Evolutionary conservation across 441 rosid genomes (phyloP).

Genomic region (Iberis amara): DNA sequence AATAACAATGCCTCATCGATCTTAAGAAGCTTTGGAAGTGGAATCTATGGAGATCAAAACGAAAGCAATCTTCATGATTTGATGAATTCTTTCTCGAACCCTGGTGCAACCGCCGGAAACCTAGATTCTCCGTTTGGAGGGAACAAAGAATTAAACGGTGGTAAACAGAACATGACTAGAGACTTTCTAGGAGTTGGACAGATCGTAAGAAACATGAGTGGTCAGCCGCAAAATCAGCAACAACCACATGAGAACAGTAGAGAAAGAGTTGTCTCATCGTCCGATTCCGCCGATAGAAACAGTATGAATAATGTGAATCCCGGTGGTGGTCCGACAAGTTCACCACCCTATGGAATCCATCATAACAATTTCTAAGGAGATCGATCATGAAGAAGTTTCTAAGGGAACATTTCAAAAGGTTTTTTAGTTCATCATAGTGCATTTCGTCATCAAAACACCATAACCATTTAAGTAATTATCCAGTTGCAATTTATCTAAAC

Average conservation of each 20-base stretch:
- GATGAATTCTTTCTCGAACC: constrained; percentile 39
- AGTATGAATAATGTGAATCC: constrained; percentile 31
- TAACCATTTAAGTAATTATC: constrained; percentile 30
- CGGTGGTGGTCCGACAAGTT: constrained; percentile 41
- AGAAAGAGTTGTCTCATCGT: constrained; percentile 41
- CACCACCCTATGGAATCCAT: constrained; percentile 51
- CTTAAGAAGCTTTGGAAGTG: constrained; percentile 41
- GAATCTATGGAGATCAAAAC: constrained; percentile 32
- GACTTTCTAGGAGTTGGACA: constrained; percentile 80
- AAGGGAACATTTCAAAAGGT: background rate
- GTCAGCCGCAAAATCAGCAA: no score
- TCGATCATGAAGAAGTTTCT: constrained; percentile 4
- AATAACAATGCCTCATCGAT: constrained; percentile 38
- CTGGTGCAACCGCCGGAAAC: constrained; percentile 33
- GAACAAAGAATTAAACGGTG: constrained; percentile 33
- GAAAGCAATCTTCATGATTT: constrained; percentile 43
- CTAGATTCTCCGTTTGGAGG: constrained; percentile 37
- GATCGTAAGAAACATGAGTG: constrained; percentile 49
- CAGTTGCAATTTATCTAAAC: constrained; percentile 26
- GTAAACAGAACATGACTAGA: constrained; percentile 48
- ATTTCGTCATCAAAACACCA: constrained; percentile 19
- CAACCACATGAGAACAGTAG: constrained; percentile 35
- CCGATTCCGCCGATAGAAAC: constrained; percentile 44
- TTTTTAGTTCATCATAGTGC: constrained; percentile 25
- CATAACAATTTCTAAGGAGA: constrained; percentile 47